phyloP scores from a whole-genome alignment of 31 red algal genomes.

The Pterothamnion heteromorphum region DNA sequence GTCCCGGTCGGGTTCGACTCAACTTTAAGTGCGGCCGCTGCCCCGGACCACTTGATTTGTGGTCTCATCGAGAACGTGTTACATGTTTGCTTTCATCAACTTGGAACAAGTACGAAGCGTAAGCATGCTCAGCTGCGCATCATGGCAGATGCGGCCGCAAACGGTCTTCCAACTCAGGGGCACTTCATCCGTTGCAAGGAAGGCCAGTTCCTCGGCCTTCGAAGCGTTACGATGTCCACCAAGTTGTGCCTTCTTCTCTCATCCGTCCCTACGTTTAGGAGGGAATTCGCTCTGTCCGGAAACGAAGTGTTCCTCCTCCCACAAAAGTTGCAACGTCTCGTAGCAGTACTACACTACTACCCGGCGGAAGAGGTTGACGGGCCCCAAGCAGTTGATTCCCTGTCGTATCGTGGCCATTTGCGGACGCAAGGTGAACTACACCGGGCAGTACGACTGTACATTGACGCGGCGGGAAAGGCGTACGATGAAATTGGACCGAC shows the following conservation, averaged over 20 bases:
- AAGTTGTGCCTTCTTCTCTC: background rate
- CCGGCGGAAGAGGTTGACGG: background rate
- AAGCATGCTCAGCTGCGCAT: background rate
- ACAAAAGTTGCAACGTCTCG: background rate
- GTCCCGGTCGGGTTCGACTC: background rate
- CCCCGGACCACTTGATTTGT: background rate
- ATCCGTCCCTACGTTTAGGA: background rate
- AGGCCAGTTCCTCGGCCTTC: background rate
- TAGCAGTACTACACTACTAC: background rate
- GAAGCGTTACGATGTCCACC: background rate
- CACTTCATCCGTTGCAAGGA: background rate
- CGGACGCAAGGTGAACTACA: no score
- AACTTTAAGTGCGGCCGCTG: no score
- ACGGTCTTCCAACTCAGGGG: background rate
- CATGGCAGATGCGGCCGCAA: background rate
- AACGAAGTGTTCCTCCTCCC: background rate
- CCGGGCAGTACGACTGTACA: no score
- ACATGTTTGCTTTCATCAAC: background rate
- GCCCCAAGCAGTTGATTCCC: no score
- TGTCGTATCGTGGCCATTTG: no score
- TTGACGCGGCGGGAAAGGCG: no score
- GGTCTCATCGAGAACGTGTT: background rate
- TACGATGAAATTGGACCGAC: no score
- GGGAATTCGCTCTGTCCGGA: background rate
- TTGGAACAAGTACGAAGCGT: background rate